phyloP scores from a whole-genome alignment of 2,329 filamentous ascomycete genomes.

The Xylariales sp. region DNA sequence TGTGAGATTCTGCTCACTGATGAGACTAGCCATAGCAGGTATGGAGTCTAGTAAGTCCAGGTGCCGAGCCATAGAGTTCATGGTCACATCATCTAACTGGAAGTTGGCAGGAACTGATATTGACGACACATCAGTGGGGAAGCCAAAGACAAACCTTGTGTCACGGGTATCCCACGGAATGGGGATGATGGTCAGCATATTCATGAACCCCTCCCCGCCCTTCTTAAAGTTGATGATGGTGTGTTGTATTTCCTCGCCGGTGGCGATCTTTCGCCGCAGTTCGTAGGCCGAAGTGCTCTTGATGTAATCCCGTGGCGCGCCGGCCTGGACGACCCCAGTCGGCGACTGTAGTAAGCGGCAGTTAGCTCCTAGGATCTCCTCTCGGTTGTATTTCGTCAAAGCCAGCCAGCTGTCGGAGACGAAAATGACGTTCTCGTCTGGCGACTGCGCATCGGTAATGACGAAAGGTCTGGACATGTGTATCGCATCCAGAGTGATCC shows the following conservation, averaged over 20 bases:
- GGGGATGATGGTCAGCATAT: conserved; percentile 87
- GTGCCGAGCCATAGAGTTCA: conserved; percentile 73
- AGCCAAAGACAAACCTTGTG: conserved; percentile 80
- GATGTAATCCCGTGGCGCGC: conserved; percentile 73
- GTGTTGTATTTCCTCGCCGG: conserved; percentile 72
- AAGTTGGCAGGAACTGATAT: background rate
- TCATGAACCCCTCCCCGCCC: conserved; percentile 87
- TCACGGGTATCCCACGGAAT: conserved; percentile 73
- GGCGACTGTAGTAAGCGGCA: conserved; percentile 91
- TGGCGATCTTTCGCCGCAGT: conserved; percentile 70
- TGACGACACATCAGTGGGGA: conserved; percentile 71
- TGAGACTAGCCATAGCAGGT: background rate
- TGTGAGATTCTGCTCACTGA: background rate
- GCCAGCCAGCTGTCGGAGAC: conserved; percentile 90
- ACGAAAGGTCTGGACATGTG: conserved; percentile 91
- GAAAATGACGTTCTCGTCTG: conserved; percentile 85
- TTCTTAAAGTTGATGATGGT: conserved; percentile 90
- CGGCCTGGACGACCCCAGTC: conserved; percentile 72
- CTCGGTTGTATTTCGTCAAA: conserved; percentile 81
- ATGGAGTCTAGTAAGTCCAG: background rate
- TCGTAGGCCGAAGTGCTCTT: conserved; percentile 77
- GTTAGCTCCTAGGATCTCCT: conserved; percentile 84
- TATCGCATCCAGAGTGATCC: conserved; percentile 81
- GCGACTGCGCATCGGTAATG: conserved; percentile 75
- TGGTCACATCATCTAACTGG: background rate